Evolutionary conservation across 73 alveolate species (phyloP).

Genomic region (Paraurostyla sp.): DNA sequence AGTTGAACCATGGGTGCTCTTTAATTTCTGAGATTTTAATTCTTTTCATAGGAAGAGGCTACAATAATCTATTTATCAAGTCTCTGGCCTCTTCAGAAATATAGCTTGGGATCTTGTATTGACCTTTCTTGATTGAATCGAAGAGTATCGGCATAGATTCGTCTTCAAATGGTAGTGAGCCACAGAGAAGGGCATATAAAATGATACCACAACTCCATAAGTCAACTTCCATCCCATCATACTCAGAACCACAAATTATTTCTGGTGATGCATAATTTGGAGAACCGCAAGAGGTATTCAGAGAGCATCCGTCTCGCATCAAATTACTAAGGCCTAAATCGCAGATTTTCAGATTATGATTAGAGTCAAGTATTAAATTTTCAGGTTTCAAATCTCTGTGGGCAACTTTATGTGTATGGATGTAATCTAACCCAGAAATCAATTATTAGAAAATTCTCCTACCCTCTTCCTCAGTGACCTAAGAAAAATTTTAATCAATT

Average conservation of each 20-base stretch:
- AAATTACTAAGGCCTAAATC: constrained; percentile 96
- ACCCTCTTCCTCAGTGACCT: constrained; percentile 91
- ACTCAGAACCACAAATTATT: constrained; percentile 82
- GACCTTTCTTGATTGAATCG: constrained; percentile 80
- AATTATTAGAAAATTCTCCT: constrained; percentile 87
- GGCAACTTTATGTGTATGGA: constrained; percentile 90
- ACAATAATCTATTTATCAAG: constrained; percentile 89
- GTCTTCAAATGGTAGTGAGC: constrained; percentile 97
- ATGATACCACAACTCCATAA: constrained; percentile 97
- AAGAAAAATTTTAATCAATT: too few relatives aligned
- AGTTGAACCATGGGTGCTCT: constrained; percentile 83
- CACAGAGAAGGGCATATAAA: constrained; percentile 94
- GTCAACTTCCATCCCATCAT: constrained; percentile 88
- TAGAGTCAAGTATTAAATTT: constrained; percentile 90
- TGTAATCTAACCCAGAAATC: constrained; percentile 91
- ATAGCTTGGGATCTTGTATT: constrained; percentile 74
- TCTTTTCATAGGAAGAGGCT: constrained; percentile 93
- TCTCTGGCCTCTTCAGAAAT: constrained; percentile 88
- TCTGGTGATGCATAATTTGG: constrained; percentile 97
- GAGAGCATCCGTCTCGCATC: constrained; percentile 88
- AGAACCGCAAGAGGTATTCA: constrained; percentile 89
- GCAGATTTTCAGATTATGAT: constrained; percentile 88
- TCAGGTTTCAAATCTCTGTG: constrained; percentile 98
- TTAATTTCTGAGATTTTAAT: constrained; percentile 79
- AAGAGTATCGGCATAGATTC: constrained; percentile 83